Conservation (phyloP, 73 alveolate genomes). For the Paramecium sexaurelia region DNA sequence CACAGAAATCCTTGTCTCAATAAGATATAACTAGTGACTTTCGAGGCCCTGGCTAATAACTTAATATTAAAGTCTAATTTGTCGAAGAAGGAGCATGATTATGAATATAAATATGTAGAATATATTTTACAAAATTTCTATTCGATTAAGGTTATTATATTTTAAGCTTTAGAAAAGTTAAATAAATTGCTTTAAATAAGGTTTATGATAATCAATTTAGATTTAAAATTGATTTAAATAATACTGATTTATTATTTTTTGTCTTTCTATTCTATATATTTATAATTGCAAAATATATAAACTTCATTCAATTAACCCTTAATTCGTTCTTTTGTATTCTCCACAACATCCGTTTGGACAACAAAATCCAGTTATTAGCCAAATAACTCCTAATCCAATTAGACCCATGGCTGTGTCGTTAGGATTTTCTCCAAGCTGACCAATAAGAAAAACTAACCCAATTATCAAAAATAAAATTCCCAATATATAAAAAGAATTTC, state of each 20-base stretch:
- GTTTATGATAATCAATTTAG: too few species aligned
- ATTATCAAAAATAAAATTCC: not conserved
- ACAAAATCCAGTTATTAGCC: not conserved
- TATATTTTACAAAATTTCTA: too few species aligned
- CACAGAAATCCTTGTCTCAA: not conserved
- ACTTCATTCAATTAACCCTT: not conserved
- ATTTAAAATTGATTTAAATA: too few species aligned
- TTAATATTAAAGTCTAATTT: not conserved
- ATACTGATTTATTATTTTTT: too few species aligned
- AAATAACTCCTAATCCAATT: not conserved
- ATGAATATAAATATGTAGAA: too few species aligned
- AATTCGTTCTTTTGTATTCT: not conserved
- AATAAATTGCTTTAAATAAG: too few species aligned
- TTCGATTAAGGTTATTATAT: too few species aligned
- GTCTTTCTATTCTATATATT: too few species aligned
- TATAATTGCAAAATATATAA: too few species aligned
- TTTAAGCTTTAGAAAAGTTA: too few species aligned
- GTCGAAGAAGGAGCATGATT: constrained; percentile 29
- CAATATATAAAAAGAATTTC: not conserved
- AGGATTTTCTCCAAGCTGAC: not conserved
- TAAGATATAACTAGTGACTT: not conserved
- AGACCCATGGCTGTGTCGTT: not conserved
- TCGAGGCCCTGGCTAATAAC: not conserved
- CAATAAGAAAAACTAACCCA: not conserved
- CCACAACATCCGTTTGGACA: constrained; percentile 22